These are phyloP conservation scores for Ganoderma sp. DNA, from an alignment of 1,284 basidiomycete genomes.

Conservation along the genomic window DNA sequence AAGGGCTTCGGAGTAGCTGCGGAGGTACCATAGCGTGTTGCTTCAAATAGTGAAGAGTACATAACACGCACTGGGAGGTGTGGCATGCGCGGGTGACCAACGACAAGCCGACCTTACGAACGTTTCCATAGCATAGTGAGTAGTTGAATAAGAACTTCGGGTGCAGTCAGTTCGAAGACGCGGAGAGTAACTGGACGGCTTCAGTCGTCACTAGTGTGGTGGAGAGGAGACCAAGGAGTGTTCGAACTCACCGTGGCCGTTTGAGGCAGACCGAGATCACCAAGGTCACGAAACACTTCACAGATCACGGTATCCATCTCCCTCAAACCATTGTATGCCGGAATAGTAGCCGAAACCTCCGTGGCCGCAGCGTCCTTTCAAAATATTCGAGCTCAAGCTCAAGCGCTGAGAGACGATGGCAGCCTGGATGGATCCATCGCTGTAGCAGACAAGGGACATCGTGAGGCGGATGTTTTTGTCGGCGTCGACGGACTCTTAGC, in stretches of 20 bases:
- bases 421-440: not conserved
- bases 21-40: not conserved
- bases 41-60: no score
- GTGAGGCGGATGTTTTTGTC: not conserved
- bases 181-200: no score
- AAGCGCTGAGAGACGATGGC: not conserved
- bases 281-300: not conserved
- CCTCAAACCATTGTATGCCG: not conserved
- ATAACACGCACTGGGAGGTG: not conserved
- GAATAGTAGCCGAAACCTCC: not conserved
- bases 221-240: not conserved
- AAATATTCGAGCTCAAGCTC: not conserved
- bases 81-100: not conserved
- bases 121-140: not conserved
- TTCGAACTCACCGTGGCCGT: not conserved
- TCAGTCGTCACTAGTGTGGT: no score
- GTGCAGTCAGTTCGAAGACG: no score
- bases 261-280: not conserved
- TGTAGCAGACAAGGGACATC: not conserved
- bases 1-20: not conserved
- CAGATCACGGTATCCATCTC: not conserved
- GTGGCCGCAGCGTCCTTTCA: not conserved
- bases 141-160: no score
- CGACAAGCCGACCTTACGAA: not conserved
- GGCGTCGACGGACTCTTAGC: not conserved